Conservation (phyloP, 1,139 yeast species). For the Hansenula lynferdii region DNA sequence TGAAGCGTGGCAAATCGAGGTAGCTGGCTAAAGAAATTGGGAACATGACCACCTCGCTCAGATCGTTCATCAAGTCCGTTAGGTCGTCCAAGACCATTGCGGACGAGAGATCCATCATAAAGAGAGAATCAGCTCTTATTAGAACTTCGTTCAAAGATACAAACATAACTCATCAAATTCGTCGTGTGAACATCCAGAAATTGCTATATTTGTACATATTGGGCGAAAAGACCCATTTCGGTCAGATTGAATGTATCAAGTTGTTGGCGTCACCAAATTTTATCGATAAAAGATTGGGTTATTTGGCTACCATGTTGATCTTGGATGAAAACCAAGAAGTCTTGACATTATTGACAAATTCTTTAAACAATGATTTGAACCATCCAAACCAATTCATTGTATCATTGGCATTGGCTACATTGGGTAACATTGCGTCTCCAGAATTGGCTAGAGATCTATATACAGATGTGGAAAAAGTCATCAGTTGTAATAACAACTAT, state of each 20-base stretch:
- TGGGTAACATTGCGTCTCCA: constrained; percentile 88
- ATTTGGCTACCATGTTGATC: constrained; percentile 86
- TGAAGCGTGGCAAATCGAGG: no score
- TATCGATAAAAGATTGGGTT: constrained; percentile 88
- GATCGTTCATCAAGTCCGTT: constrained; percentile 85
- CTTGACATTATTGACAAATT: constrained; percentile 85
- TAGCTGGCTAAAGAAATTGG: not conserved
- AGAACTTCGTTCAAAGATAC: constrained; percentile 90
- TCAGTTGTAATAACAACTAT: constrained; percentile 57
- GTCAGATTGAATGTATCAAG: constrained; percentile 95
- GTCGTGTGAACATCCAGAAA: constrained; percentile 85
- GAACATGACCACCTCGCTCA: constrained; percentile 61
- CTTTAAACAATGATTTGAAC: constrained; percentile 85
- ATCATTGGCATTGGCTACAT: constrained; percentile 80
- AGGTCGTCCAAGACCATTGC: constrained; percentile 92
- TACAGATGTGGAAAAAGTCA: constrained; percentile 72
- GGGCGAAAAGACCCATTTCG: constrained; percentile 97
- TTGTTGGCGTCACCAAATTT: constrained; percentile 82
- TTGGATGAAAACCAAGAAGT: constrained; percentile 96
- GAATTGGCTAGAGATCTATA: constrained; percentile 92
- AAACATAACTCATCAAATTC: constrained; percentile 63
- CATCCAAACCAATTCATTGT: constrained; percentile 88
- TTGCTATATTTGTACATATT: constrained; percentile 82
- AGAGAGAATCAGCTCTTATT: constrained; percentile 91
- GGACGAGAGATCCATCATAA: constrained; percentile 89